Evolutionary conservation across 2,329 filamentous ascomycete species (phyloP).

Genomic region (Karstenula rhodostoma): DNA sequence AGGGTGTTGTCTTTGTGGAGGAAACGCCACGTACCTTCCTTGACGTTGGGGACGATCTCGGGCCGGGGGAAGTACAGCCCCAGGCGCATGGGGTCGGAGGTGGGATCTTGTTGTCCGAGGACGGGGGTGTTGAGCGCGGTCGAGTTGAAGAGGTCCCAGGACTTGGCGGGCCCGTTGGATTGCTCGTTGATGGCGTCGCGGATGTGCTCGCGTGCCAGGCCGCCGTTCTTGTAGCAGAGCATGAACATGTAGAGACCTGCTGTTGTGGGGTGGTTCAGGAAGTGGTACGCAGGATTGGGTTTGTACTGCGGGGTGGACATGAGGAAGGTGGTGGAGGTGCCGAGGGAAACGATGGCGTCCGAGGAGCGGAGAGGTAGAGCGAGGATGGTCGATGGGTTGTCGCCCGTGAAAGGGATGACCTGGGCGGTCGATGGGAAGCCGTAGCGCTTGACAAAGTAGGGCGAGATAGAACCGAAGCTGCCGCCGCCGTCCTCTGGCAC

Average conservation of each 20-base stretch:
- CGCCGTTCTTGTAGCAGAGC: conserved; percentile 99
- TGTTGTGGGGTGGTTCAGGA: conserved; percentile 97
- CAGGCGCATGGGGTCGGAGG: conserved; percentile 73
- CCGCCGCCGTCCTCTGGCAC: conserved; percentile 82
- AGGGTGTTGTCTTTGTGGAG: conserved; percentile 63
- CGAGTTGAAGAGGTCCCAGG: conserved; percentile 84
- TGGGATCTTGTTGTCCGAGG: conserved; percentile 65
- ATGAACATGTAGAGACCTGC: conserved; percentile 98
- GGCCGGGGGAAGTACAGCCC: conserved; percentile 95
- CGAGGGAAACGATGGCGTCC: conserved; percentile 93
- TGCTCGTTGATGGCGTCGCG: conserved; percentile 77
- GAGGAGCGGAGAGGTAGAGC: conserved; percentile 85
- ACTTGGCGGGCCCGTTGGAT: conserved; percentile 53
- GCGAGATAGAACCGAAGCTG: conserved; percentile 76
- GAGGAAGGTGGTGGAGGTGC: conserved; percentile 95
- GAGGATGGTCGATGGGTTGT: conserved; percentile 95
- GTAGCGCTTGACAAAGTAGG: conserved; percentile 81
- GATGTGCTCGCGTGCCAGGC: conserved; percentile 87
- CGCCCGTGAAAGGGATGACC: conserved; percentile 88
- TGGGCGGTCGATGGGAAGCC: conserved; percentile 79
- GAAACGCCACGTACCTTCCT: conserved; percentile 86
- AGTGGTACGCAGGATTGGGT: conserved; percentile 90
- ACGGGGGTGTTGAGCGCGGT: conserved; percentile 72
- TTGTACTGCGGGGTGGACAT: conserved; percentile 95
- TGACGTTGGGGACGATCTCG: conserved; percentile 94